Conservation (phyloP, 2,329 filamentous ascomycete genomes). For the Stemphylium beticola region DNA sequence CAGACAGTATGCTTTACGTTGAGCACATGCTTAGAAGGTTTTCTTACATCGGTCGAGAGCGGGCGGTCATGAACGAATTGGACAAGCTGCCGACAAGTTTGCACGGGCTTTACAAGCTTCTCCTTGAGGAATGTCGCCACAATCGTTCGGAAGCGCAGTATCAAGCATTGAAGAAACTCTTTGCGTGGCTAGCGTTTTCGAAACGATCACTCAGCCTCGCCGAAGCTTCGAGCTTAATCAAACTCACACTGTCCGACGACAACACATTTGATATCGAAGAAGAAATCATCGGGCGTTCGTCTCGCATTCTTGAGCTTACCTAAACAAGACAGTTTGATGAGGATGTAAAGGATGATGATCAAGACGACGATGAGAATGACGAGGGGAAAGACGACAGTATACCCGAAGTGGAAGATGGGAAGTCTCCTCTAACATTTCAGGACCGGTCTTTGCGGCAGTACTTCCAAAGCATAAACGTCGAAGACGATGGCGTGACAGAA, state of each 20-base stretch:
- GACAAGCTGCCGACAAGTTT: slow-evolving; percentile 26
- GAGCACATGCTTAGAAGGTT: slow-evolving; percentile 44
- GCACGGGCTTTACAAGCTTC: slow-evolving; percentile 20
- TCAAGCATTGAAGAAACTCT: slow-evolving; percentile 23
- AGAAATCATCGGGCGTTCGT: slow-evolving; percentile 28
- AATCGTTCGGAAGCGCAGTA: slow-evolving; percentile 25
- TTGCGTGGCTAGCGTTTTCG: slow-evolving; percentile 32
- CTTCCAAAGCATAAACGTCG: slow-evolving; percentile 23
- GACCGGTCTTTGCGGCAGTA: slow-evolving; percentile 30
- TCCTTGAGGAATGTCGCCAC: slow-evolving; percentile 24
- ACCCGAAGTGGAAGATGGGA: slow-evolving; percentile 6
- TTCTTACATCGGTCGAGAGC: slow-evolving; percentile 42
- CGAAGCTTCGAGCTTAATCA: slow-evolving; percentile 22
- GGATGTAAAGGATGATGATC: slow-evolving; percentile 20
- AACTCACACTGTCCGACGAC: slow-evolving; percentile 15
- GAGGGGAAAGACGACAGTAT: slow-evolving; percentile 8
- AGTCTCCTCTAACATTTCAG: slow-evolving; percentile 24
- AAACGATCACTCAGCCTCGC: slow-evolving; percentile 24
- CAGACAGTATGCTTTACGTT: slow-evolving; percentile 48
- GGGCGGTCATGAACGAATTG: slow-evolving; percentile 39
- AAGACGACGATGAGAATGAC: slow-evolving; percentile 12
- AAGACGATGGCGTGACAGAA: slow-evolving; percentile 16
- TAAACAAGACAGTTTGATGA: slow-evolving; percentile 8
- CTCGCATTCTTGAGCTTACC: slow-evolving; percentile 27
- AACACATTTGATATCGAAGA: slow-evolving; percentile 16